Conservation (phyloP, 257 asterid genomes). For the Solanum chmielewskii region DNA sequence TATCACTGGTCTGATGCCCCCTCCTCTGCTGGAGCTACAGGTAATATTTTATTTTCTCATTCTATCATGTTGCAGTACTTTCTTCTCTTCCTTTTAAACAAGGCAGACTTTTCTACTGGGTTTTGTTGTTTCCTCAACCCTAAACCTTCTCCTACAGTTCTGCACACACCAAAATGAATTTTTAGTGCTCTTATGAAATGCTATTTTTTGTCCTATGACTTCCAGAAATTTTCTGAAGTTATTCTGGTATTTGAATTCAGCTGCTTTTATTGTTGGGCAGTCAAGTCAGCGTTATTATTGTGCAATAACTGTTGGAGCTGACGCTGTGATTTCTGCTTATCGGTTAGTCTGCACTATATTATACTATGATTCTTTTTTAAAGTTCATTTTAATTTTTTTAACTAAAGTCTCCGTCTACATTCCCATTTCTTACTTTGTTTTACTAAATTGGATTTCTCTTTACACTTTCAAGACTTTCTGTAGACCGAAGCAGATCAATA, state of each 20-base stretch:
- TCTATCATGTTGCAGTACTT: not conserved
- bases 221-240: constrained; percentile 44
- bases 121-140: not conserved
- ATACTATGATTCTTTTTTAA: not conserved
- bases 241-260: constrained; percentile 76
- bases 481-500: constrained; percentile 73
- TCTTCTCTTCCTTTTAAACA: not conserved
- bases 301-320: constrained; percentile 82
- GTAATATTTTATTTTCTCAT: constrained; percentile 18
- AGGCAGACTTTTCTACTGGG: not conserved
- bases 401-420: not conserved
- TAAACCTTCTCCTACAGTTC: not conserved
- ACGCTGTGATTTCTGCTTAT: constrained; percentile 85
- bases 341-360: constrained; percentile 40
- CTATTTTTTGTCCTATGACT: constrained; percentile 5
- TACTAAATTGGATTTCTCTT: constrained; percentile 7
- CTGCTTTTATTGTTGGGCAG: constrained; percentile 96
- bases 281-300: constrained; percentile 80
- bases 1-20: constrained; percentile 92
- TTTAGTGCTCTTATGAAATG: not conserved
- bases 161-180: not conserved
- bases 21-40: constrained; percentile 91
- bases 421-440: not conserved
- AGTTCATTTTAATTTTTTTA: not conserved
- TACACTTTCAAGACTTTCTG: constrained; percentile 61